phyloP scores from a whole-genome alignment of 2,329 filamentous ascomycete species.

The Aspergillus felis region DNA sequence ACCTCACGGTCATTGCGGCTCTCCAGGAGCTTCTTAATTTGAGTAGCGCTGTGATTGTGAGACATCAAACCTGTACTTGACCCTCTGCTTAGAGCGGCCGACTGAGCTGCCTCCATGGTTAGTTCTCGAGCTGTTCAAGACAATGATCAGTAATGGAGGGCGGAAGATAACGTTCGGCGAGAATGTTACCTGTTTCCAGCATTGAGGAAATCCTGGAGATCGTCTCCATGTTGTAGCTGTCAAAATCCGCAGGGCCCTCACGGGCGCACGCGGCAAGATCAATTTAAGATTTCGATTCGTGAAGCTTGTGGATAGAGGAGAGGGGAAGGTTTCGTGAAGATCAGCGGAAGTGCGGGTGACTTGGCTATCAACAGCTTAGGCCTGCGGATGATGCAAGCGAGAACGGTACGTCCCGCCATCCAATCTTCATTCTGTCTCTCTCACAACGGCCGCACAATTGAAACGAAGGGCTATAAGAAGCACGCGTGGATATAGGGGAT shows the following conservation, averaged over 20 bases:
- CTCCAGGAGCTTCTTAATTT: slow-evolving; percentile 92
- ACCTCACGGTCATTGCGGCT: slow-evolving; percentile 91
- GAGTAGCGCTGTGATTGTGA: slow-evolving; percentile 67
- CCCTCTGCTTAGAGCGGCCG: slow-evolving; percentile 59
- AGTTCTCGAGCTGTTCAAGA: slow-evolving; percentile 75
- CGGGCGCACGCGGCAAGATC: slow-evolving; percentile 1
- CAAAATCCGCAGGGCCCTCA: slow-evolving; percentile 16
- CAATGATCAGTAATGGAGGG: slow-evolving; percentile 15
- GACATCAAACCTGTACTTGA: slow-evolving; percentile 56
- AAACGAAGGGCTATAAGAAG: not conserved
- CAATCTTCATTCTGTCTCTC: not conserved
- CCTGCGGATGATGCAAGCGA: slow-evolving; percentile 1
- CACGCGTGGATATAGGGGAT: not conserved
- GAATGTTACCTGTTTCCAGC: slow-evolving; percentile 78
- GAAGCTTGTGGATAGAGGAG: not conserved
- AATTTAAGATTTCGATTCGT: not conserved
- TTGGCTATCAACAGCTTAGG: not conserved
- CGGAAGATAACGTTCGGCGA: not conserved
- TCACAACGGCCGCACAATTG: not conserved
- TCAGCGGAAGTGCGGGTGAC: not conserved
- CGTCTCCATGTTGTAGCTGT: slow-evolving; percentile 70
- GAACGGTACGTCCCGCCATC: not conserved
- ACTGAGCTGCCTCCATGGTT: slow-evolving; percentile 92
- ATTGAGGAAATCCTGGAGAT: slow-evolving; percentile 90
- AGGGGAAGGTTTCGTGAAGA: not conserved